Base-by-base conservation (phyloP, 148 eudicot genomes). In the Arbutus unedo region DNA sequence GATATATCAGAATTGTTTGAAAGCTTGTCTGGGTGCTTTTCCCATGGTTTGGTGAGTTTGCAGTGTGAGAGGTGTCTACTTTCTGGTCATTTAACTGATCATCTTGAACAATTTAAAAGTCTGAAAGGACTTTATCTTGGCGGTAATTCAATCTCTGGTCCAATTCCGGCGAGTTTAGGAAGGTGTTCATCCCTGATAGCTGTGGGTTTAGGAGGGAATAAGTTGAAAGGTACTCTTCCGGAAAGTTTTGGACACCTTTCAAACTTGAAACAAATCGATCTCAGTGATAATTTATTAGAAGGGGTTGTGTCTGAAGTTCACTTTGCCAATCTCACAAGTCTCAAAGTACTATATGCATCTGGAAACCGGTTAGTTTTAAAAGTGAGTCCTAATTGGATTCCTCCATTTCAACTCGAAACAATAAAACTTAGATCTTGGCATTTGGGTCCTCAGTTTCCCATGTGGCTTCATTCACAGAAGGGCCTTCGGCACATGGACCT, bases 331-430 rank as follows among this genome's bases (percentile, higher is more conserved):
- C 80, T 86, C 38, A 43, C 55, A n/a, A 81, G 57, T 21, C 80
- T 86, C 6, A 10, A 4, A n/a, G 0, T 0, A 3, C 11, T 86
- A 0, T 5, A 2, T 25, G 81, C 79, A 3, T 59, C 62, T 8
- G 45, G 25, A 31, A 86, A 86, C 25, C 73, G 44, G 13, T 67
- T 86, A 13, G 56, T 49, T 59, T 72, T 79, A 6, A 66, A 56
- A 16, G 80, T 81, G n/a, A 68, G 56, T 54, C 53, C 76, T 4
- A 41, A 47, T 43, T 86, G 88, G 85, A 53, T 66, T 67, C 88
- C 88, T 50, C 80, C 82, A 3, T 86, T 83, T 80, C 78, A 79
- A 59, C 77, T 81, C 43, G 1, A 2, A 0, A 0, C 0, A 6
- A 21, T 81, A 3, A 0, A 0, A 2, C 6, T 86, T 15, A 49